phyloP scores from a whole-genome alignment of 495 filamentous ascomycete species.

The Cercophora sp. region DNA sequence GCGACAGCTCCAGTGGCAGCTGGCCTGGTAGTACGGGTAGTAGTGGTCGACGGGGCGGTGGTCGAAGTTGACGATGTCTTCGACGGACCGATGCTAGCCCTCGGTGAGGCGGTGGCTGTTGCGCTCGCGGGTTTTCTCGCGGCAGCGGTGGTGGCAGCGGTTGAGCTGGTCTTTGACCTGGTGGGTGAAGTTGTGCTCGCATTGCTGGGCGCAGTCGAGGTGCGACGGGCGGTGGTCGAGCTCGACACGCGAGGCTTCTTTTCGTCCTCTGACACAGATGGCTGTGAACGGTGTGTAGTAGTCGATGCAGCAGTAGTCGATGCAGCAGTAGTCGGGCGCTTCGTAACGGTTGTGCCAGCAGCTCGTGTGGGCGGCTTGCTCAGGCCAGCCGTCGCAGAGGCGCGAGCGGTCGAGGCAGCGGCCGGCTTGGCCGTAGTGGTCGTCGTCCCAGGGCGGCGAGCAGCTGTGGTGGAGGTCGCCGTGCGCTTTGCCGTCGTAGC shows the following conservation, averaged over 20 bases:
- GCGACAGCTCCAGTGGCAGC: slow-evolving; percentile 30
- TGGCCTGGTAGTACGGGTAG: slow-evolving; percentile 30
- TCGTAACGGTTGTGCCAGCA: slow-evolving; percentile 27
- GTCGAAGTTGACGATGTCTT: slow-evolving; percentile 21
- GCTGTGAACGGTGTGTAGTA: slow-evolving; percentile 35
- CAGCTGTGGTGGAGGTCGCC: slow-evolving; percentile 11
- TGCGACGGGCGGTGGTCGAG: slow-evolving; percentile 38
- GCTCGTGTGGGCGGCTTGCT: slow-evolving; percentile 40
- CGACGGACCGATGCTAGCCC: slow-evolving; percentile 25
- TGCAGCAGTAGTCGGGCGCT: slow-evolving; percentile 34
- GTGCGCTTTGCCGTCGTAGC: slow-evolving; percentile 28
- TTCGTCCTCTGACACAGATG: slow-evolving; percentile 47
- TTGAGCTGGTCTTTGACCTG: slow-evolving; percentile 31
- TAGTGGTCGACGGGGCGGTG: slow-evolving; percentile 20
- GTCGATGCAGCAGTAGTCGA: slow-evolving; percentile 31
- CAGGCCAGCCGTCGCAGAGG: slow-evolving; percentile 25
- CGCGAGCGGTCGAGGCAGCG: slow-evolving; percentile 34
- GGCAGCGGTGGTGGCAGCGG: slow-evolving; percentile 33
- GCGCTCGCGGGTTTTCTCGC: slow-evolving; percentile 38
- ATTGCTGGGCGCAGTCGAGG: slow-evolving; percentile 28
- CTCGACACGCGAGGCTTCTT: slow-evolving; percentile 32
- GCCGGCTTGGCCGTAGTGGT: slow-evolving; percentile 37
- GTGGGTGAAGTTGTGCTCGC: slow-evolving; percentile 35
- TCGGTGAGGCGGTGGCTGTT: slow-evolving; percentile 25
- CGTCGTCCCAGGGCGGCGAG: slow-evolving; percentile 14